Base-by-base conservation (phyloP, 2,329 filamentous ascomycete species). In the Colletotrichum sp. region DNA sequence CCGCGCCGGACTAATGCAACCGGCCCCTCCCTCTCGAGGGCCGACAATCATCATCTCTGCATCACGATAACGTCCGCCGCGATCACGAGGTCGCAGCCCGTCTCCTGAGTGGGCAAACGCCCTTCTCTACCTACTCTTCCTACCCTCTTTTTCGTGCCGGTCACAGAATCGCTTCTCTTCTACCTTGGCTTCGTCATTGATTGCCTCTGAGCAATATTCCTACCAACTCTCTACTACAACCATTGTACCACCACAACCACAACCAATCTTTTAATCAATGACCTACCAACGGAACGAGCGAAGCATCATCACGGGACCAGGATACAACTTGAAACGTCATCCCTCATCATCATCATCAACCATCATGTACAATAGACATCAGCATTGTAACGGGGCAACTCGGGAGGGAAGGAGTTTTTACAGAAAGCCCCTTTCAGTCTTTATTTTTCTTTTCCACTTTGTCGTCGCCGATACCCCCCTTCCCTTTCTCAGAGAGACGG, bases 401-500 rank as follows among this genome's bases (percentile, higher is more conserved):
- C 32, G 36, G 36, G 36, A 18, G 16, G 32, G 18, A 21, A 9
- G 13, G 60, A 65, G 24, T 30, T 13, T 13, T 8, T 9, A 43
- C 36, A 43, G 36, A 38, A 21, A 32, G 18, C 52, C 52, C 24
- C 32, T 58, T 43, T 24, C n/a, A 28, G 16, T 36, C 36, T 57
- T 58, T 26, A 6, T 36, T 28, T 67, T 67, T 64, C 32, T 64
- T 72, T 66, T 52, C 43, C 57, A 72, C 74, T 76, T 74, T 75
- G 74, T 75, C 72, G 75, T 77, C 75, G 75, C 75, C 67, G 75
- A 77, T 77, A 77, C 75, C 75, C 75, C 74, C 71, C 71, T 76
- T 74, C 66, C 71, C 74, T 73, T 73, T 73, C 70, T 55, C 43
- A 76, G 70, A 73, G 63, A 76, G 74, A 71, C 21, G 67, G 72